phyloP scores from a whole-genome alignment of 805 yeast species.

The Saccharomycopsis vini region DNA sequence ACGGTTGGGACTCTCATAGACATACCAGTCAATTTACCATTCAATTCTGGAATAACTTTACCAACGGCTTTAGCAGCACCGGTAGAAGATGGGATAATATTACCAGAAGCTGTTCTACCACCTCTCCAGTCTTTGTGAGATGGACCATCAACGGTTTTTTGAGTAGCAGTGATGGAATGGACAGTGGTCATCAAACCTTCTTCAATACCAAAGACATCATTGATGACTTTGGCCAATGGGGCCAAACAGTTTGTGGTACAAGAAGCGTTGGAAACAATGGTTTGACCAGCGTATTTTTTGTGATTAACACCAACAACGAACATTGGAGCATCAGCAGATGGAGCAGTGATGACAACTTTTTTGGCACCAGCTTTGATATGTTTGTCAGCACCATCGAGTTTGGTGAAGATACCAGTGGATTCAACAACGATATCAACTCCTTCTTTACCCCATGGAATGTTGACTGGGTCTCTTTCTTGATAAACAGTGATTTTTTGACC shows the following conservation, averaged over 20 bases:
- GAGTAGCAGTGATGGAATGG: slow-evolving; percentile 65
- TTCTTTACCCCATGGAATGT: slow-evolving; percentile 58
- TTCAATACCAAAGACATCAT: slow-evolving; percentile 58
- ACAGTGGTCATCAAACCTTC: slow-evolving; percentile 73
- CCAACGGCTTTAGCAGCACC: slow-evolving; percentile 77
- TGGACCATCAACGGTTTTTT: slow-evolving; percentile 70
- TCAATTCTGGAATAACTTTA: slow-evolving; percentile 61
- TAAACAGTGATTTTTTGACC: slow-evolving; percentile 43
- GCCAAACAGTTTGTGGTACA: slow-evolving; percentile 72
- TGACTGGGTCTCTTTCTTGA: slow-evolving; percentile 61
- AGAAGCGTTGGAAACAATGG: slow-evolving; percentile 60
- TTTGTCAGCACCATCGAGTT: slow-evolving; percentile 54
- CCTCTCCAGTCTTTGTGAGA: slow-evolving; percentile 78
- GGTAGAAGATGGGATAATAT: slow-evolving; percentile 67
- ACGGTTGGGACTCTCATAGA: slow-evolving; percentile 68
- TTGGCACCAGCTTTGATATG: slow-evolving; percentile 69
- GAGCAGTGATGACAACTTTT: slow-evolving; percentile 66
- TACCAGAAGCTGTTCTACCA: slow-evolving; percentile 70
- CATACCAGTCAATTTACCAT: slow-evolving; percentile 69
- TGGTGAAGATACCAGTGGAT: slow-evolving; percentile 68
- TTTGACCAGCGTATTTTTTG: slow-evolving; percentile 47
- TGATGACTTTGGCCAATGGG: slow-evolving; percentile 61
- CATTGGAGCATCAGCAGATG: slow-evolving; percentile 66
- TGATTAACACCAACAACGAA: slow-evolving; percentile 65
- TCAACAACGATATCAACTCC: slow-evolving; percentile 58